Conservation (phyloP, 129 eudicot species). For the Flaveria robusta region DNA sequence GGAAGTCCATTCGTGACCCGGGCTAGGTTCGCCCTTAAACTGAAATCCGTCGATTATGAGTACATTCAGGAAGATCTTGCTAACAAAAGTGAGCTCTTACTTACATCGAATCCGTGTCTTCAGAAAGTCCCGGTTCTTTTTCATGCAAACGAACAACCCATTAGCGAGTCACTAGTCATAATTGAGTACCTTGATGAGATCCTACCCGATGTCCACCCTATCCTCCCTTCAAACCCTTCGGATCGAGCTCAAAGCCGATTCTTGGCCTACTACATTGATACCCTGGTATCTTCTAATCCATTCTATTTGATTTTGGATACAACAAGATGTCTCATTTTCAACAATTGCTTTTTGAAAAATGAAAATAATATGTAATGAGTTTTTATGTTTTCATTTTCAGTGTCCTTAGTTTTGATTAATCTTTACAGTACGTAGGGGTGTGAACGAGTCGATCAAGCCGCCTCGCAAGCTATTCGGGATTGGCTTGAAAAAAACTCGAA, state of each 20-base stretch:
- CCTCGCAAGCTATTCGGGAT: no score
- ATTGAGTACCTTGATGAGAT: slow-evolving; percentile 30
- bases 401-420: no score
- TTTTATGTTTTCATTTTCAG: no score
- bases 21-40: not conserved
- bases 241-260: slow-evolving; percentile 6
- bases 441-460: no score
- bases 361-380: no score
- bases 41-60: not conserved
- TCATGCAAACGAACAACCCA: not conserved
- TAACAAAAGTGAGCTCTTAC: not conserved
- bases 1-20: not conserved
- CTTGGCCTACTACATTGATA: not conserved
- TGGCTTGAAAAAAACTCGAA: no score
- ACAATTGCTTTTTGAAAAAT: no score
- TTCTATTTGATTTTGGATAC: not conserved
- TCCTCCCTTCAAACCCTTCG: slow-evolving; percentile 39
- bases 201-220: slow-evolving; percentile 36
- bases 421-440: no score
- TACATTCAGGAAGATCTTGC: not conserved
- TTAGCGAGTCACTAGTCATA: not conserved
- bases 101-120: not conserved
- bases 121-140: not conserved
- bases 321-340: no score
- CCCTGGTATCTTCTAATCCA: not conserved